Evolutionary conservation across 2,329 filamentous ascomycete genomes (phyloP).

Genomic region (Shiraia bambusicola): DNA sequence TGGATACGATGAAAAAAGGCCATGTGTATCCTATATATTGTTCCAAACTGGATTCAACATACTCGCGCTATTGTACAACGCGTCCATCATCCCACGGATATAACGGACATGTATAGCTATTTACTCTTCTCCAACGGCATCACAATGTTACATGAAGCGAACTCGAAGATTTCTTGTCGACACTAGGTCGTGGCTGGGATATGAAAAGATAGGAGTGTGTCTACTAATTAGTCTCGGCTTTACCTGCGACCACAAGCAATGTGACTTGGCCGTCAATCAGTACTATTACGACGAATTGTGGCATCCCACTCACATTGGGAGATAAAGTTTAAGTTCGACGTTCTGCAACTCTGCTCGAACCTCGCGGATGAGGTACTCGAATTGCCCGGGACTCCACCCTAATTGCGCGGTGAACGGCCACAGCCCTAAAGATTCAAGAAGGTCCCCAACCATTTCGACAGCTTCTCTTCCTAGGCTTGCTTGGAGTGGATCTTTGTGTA

Average conservation of each 20-base stretch:
- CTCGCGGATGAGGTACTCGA: conserved; percentile 29
- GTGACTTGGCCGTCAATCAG: background rate
- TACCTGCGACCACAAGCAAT: conserved; percentile 3
- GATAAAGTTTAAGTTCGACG: conserved; percentile 37
- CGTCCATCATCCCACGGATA: no score
- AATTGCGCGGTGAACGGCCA: conserved; percentile 41
- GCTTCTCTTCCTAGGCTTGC: conserved; percentile 33
- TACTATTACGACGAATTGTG: conserved; percentile 36
- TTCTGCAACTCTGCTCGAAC: conserved; percentile 34
- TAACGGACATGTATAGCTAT: no score
- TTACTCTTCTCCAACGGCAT: no score
- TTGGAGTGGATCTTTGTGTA: conserved; percentile 29
- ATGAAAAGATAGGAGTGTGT: background rate
- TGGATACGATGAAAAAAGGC: no score
- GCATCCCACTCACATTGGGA: conserved; percentile 40
- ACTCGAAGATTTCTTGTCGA: no score
- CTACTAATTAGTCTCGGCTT: background rate
- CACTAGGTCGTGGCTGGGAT: background rate
- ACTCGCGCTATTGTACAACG: no score
- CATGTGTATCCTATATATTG: no score
- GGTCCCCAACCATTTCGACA: conserved; percentile 32
- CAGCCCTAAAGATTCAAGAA: conserved; percentile 41
- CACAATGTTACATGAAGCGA: no score
- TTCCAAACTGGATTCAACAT: no score
- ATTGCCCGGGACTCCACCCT: conserved; percentile 34